Percentiles rank a stretch among this genome's conserved stretches.
Conservation (phyloP, 208 protist genomes). For the Trypanosoma congolense region DNA sequence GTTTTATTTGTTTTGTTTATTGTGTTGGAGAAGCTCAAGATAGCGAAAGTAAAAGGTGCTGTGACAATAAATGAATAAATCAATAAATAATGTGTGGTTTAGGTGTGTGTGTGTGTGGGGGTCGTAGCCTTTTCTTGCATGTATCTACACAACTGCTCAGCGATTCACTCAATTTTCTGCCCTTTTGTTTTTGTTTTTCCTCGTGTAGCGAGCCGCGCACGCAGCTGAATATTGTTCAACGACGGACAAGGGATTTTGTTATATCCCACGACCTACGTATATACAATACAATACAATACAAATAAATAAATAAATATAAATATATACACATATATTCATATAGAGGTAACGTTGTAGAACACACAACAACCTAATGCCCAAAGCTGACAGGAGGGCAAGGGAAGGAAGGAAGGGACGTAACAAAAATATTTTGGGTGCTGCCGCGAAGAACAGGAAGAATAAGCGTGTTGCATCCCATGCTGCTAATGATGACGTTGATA, state of each 20-base stretch:
- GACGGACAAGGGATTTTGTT: not conserved
- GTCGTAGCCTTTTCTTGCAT: too few species aligned
- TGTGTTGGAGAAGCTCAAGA: too few species aligned
- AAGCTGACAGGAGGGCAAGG: constrained; percentile 4
- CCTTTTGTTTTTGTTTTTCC: too few species aligned
- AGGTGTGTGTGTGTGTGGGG: too few species aligned
- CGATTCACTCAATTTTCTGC: too few species aligned
- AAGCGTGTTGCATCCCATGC: constrained; percentile 64
- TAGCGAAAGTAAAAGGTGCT: too few species aligned
- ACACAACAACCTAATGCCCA: constrained; percentile 17
- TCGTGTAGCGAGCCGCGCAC: too few species aligned
- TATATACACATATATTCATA: constrained; percentile 1
- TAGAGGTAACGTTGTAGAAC: not conserved
- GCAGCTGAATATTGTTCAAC: not conserved
- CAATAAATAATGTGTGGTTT: too few species aligned
- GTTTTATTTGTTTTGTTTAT: too few species aligned
- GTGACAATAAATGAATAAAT: too few species aligned
- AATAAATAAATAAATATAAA: constrained; percentile 1
- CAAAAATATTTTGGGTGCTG: constrained; percentile 46
- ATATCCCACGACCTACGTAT: not conserved
- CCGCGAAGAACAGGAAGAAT: constrained; percentile 36
- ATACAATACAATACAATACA: not conserved
- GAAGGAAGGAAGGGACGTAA: constrained; percentile 14
- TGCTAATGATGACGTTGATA: constrained; percentile 37
- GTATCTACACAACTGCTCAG: too few species aligned